Evolutionary conservation across 345 rosid genomes (phyloP), one percentile per base, ranked within the genome.

Genomic region (Eutrema japonicum): DNA sequence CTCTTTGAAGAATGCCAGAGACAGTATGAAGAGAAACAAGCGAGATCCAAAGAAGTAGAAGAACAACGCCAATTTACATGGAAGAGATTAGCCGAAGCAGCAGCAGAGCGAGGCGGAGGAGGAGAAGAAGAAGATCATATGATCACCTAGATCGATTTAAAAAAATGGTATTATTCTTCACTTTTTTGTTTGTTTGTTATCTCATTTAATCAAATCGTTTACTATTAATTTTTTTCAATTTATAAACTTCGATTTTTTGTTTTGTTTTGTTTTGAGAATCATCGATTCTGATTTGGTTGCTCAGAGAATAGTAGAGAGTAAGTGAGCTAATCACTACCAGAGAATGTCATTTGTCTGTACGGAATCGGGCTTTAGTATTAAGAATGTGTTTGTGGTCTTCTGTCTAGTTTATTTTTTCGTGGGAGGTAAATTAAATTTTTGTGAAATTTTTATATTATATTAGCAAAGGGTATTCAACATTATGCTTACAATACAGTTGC

Each of bases 31-130:
- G 93, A 89, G 77, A 88, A 85, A 60, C 78, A 72, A 72, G 74
- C 66, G 0, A 78, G 14, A 68, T 59, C 74, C 22, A 78, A 60
- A 29, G 85, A 87, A 81, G 87, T 79, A 0, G 82, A 62, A 51
- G 90, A 86, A 69, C 80, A 77, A 49, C 88, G 89, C 0, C 88
- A 82, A 77, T 81, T 74, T 46, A 85, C 71, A 22, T 91, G 97
- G 97, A 87, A 84, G 68, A 87, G 85, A 47, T 79, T 91, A 72
- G 90, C 90, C 48, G 87, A 87, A 56, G 85, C 83, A 33, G 97
- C 93, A 16, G 90, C 85, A 2, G 68, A 51, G 65, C 40, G 42
- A 68, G 80, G 30, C 1, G 18, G 54, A 63, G 32, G 55, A 65
- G 22, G 36, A 30, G 52, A 16, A 71, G 68, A 62, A 54, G 80